Evolutionary conservation across 257 asterid genomes (phyloP).

Genomic region (Handroanthus guayacan): DNA sequence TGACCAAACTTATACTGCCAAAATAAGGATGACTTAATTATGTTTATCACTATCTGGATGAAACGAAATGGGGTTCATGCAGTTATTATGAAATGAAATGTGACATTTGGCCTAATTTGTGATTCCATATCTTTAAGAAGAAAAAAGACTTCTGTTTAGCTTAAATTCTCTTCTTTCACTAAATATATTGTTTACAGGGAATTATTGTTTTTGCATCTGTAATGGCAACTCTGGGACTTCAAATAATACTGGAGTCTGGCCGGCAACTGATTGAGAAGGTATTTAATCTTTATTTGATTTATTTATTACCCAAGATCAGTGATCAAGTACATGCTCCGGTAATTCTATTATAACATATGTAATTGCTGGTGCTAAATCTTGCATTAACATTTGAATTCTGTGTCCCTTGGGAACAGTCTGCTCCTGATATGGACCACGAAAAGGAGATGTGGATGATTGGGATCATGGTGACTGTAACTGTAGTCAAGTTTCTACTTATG

Average conservation of each 20-base stretch:
- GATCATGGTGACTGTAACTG: conserved; percentile 53
- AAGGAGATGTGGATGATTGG: conserved; percentile 51
- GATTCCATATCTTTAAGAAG: no score
- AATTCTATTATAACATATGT: background rate
- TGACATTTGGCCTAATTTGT: no score
- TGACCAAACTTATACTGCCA: background rate
- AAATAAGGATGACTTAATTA: conserved; percentile 1
- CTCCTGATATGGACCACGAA: conserved; percentile 15
- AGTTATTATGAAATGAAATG: no score
- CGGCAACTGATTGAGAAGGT: conserved; percentile 58
- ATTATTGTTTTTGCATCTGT: conserved; percentile 70
- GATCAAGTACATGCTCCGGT: background rate
- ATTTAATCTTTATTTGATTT: background rate
- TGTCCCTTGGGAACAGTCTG: conserved; percentile 2
- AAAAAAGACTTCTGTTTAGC: background rate
- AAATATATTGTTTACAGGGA: conserved; percentile 32
- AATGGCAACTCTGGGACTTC: conserved; percentile 70
- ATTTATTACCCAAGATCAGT: conserved; percentile 5
- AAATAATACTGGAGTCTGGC: conserved; percentile 60
- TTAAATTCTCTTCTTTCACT: background rate
- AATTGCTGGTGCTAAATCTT: background rate
- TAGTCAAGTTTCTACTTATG: conserved; percentile 52
- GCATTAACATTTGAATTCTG: background rate
- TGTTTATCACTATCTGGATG: no score
- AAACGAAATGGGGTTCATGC: background rate